Conservation (phyloP, 306 rosid genomes). For the Cicer arietinum region DNA sequence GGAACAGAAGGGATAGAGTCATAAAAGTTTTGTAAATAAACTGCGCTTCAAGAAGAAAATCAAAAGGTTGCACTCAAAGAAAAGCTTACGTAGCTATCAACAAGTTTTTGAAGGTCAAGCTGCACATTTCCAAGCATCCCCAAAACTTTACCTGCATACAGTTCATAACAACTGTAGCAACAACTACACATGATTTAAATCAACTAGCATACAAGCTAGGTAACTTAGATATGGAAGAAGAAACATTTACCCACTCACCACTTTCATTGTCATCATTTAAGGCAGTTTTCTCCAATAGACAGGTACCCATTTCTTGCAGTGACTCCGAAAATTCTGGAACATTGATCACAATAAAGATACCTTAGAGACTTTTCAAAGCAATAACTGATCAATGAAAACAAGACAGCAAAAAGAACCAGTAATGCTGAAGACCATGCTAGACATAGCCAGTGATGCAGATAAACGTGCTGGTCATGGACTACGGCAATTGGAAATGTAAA, state of each 20-base stretch:
- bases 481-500: conserved; percentile 22
- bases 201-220: conserved; percentile 38
- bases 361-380: conserved; percentile 14
- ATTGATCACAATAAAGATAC: conserved; percentile 30
- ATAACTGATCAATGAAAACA: conserved; percentile 15
- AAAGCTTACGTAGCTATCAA: conserved; percentile 81
- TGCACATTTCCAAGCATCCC: conserved; percentile 76
- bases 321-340: conserved; percentile 90
- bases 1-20: conserved; percentile 45
- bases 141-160: conserved; percentile 72
- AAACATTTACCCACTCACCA: conserved; percentile 61
- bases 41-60: conserved; percentile 24
- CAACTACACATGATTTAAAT: conserved; percentile 45
- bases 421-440: not conserved
- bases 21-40: conserved; percentile 36
- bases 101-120: conserved; percentile 82
- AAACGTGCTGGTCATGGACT: not conserved
- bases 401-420: not conserved
- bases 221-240: conserved; percentile 33
- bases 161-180: conserved; percentile 42
- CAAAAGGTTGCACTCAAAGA: conserved; percentile 40
- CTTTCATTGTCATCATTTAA: conserved; percentile 63
- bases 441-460: conserved; percentile 17
- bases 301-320: conserved; percentile 80
- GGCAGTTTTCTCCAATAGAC: conserved; percentile 69